phyloP scores from a whole-genome alignment of 331 rosid species.

The Malus hybrid region DNA sequence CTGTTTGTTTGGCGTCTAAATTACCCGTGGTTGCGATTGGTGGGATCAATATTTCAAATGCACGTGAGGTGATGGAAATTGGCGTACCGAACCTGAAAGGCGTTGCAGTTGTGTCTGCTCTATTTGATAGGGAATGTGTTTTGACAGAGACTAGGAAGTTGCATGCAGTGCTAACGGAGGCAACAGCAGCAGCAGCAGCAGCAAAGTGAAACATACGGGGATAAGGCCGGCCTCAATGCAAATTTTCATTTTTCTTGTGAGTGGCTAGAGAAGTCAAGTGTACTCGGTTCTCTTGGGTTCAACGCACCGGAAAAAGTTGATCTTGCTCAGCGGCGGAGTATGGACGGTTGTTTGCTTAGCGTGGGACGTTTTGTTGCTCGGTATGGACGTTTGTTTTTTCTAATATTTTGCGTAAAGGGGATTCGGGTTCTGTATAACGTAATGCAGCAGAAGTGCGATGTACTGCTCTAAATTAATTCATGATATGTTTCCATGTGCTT shows the following conservation, averaged over 20 bases:
- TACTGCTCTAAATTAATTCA: not conserved
- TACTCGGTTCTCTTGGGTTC: not conserved
- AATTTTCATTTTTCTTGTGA: not conserved
- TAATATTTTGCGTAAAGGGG: not conserved
- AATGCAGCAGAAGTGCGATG: not conserved
- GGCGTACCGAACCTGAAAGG: slow-evolving; percentile 65
- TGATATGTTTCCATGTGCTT: slow-evolving; percentile 2
- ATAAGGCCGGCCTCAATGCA: not conserved
- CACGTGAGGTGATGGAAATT: slow-evolving; percentile 52
- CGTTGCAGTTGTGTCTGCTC: slow-evolving; percentile 87
- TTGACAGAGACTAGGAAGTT: slow-evolving; percentile 56
- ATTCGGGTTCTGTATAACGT: not conserved
- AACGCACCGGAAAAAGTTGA: not conserved
- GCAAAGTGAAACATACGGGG: slow-evolving; percentile 8
- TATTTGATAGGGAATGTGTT: slow-evolving; percentile 70
- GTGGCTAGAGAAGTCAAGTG: not conserved
- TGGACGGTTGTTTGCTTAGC: not conserved
- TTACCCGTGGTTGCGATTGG: slow-evolving; percentile 95
- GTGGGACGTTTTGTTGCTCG: not conserved
- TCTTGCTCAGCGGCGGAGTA: not conserved
- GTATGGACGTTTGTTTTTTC: not conserved
- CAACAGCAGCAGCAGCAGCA: slow-evolving; percentile 10
- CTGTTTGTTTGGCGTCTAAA: slow-evolving; percentile 60
- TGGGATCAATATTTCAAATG: slow-evolving; percentile 65
- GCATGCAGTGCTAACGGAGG: slow-evolving; percentile 35